phyloP scores from a whole-genome alignment of 192 early-diverging fungal genomes.

The Mortierella antarctica region DNA sequence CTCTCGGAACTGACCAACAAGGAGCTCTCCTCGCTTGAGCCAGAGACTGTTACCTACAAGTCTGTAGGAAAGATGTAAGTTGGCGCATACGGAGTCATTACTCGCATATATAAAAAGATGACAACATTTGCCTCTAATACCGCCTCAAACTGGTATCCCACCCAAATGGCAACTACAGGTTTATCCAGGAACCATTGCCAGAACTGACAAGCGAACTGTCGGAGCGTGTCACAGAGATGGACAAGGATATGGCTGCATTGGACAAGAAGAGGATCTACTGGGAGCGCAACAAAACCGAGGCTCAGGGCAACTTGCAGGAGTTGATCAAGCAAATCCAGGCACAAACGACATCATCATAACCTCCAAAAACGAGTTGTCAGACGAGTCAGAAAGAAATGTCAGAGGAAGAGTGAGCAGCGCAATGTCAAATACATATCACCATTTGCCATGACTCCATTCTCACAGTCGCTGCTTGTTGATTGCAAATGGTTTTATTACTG shows the following conservation, averaged over 20 bases:
- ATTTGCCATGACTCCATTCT: too few species aligned
- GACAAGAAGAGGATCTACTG: slow-evolving; percentile 67
- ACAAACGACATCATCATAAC: not conserved
- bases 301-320: slow-evolving; percentile 53
- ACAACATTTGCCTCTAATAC: not conserved
- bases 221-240: slow-evolving; percentile 51
- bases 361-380: not conserved
- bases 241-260: slow-evolving; percentile 60
- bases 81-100: too few species aligned
- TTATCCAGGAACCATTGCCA: slow-evolving; percentile 63
- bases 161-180: slow-evolving; percentile 48
- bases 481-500: not conserved
- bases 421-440: too few species aligned
- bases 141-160: not conserved
- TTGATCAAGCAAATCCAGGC: slow-evolving; percentile 47
- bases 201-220: slow-evolving; percentile 56
- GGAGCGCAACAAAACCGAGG: slow-evolving; percentile 68
- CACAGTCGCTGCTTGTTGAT: not conserved
- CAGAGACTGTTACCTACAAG: slow-evolving; percentile 71
- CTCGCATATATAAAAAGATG: too few species aligned
- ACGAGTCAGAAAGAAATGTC: too few species aligned
- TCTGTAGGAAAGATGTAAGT: slow-evolving; percentile 80
- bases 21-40: slow-evolving; percentile 67
- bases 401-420: too few species aligned
- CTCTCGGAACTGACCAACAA: slow-evolving; percentile 75